A percentile compares a stretch with the other conserved stretches of the same genome.
Conservation (phyloP, 352 stramenopile genomes). For the Sclerospora graminicola region DNA sequence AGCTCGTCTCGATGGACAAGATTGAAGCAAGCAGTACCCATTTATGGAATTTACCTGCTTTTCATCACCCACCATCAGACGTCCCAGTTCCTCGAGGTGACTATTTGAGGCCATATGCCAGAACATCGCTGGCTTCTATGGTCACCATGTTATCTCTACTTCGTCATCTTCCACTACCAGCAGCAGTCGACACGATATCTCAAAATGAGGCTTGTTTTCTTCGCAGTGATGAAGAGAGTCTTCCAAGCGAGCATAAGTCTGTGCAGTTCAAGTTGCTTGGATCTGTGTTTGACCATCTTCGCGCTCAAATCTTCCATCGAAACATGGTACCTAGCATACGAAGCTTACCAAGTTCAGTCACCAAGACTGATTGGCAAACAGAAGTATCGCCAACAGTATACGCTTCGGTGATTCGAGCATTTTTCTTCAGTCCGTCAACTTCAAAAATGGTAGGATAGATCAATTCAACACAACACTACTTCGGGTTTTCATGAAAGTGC, state of each 20-base stretch:
- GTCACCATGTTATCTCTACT: conserved; percentile 23
- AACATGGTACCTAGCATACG: neutral
- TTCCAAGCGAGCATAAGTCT: conserved; percentile 7
- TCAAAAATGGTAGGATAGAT: conserved; percentile 1
- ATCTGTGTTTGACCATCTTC: conserved; percentile 31
- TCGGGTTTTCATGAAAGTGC: conserved; percentile 26
- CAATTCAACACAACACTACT: too few relatives aligned
- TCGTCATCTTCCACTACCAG: conserved; percentile 18
- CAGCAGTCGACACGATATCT: neutral
- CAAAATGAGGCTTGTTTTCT: conserved; percentile 1
- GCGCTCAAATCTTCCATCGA: conserved; percentile 19
- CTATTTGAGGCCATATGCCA: conserved; percentile 16
- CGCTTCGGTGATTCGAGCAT: conserved; percentile 25
- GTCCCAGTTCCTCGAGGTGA: conserved; percentile 16
- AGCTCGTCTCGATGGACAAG: conserved; percentile 23
- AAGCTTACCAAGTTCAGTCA: conserved; percentile 12
- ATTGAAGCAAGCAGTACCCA: conserved; percentile 21
- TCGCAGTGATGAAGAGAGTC: conserved; percentile 4
- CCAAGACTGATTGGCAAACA: conserved; percentile 24
- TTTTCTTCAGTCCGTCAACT: conserved; percentile 15
- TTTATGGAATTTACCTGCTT: conserved; percentile 40
- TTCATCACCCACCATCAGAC: conserved; percentile 20
- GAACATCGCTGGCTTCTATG: conserved; percentile 24
- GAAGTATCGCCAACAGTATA: conserved; percentile 27
- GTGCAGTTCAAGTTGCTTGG: conserved; percentile 20